A percentile compares a stretch with the other conserved stretches of the same genome.
phyloP scores from a whole-genome alignment of 1,139 yeast genomes.

The Kodamaea anthophila region DNA sequence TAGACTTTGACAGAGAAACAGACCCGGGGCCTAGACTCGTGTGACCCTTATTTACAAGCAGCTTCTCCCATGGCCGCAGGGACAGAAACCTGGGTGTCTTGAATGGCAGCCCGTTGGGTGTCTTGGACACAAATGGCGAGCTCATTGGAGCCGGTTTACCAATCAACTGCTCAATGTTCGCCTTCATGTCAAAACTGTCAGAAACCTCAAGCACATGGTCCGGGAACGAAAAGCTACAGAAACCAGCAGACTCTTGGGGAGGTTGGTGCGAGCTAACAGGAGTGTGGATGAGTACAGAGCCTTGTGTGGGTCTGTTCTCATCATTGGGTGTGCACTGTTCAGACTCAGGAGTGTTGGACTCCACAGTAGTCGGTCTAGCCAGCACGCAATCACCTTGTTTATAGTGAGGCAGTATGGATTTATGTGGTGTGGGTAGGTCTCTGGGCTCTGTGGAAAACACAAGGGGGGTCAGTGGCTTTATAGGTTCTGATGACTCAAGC shows the following conservation, averaged over 20 bases:
- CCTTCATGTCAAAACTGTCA: constrained; percentile 8
- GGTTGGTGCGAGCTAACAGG: constrained; percentile 6
- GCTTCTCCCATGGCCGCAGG: background rate
- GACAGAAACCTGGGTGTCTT: background rate
- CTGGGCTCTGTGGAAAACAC: too few relatives aligned
- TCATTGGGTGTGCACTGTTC: background rate
- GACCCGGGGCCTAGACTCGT: too few relatives aligned
- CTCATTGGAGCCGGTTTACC: constrained; percentile 6
- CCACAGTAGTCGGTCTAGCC: too few relatives aligned
- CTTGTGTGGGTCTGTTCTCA: background rate
- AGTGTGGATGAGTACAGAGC: too few relatives aligned
- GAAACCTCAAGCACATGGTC: constrained; percentile 9
- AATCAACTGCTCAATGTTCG: constrained; percentile 4
- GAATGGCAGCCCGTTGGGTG: background rate
- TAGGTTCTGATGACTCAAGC: too few relatives aligned
- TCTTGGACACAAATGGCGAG: constrained; percentile 6
- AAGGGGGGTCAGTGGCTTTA: too few relatives aligned
- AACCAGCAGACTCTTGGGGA: constrained; percentile 6
- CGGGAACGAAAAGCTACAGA: constrained; percentile 17
- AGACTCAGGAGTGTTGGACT: too few relatives aligned
- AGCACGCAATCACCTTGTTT: background rate
- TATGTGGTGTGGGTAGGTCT: too few relatives aligned
- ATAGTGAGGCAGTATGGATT: too few relatives aligned
- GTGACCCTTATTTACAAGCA: too few relatives aligned
- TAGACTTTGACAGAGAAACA: too few relatives aligned